A percentile compares a stretch with the other conserved stretches of the same genome.
These are phyloP conservation scores for Volvariella surrecta DNA, from an alignment of 1,284 basidiomycete species.

Conservation along the genomic window DNA sequence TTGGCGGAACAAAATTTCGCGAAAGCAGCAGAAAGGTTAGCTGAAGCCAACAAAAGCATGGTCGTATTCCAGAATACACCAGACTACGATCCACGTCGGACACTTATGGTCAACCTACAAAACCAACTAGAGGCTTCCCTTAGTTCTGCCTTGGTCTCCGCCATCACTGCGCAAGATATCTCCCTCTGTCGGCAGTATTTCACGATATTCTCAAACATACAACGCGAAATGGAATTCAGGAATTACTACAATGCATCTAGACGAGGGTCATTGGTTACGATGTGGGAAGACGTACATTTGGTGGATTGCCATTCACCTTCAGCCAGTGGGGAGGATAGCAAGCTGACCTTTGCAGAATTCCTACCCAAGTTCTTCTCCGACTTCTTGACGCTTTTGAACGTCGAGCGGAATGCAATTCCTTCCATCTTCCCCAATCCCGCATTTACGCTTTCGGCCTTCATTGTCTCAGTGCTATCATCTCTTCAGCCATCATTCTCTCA, in stretches of 20 bases:
- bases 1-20: slow-evolving; percentile 71
- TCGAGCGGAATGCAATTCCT: slow-evolving; percentile 68
- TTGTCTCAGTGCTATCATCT: slow-evolving; percentile 70
- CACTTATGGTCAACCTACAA: slow-evolving; percentile 82
- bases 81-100: slow-evolving; percentile 79
- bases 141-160: slow-evolving; percentile 77
- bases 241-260: slow-evolving; percentile 89
- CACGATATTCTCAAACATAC: slow-evolving; percentile 82
- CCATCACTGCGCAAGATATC: slow-evolving; percentile 71
- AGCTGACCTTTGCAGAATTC: slow-evolving; percentile 48
- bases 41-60: slow-evolving; percentile 82
- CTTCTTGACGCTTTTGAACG: slow-evolving; percentile 58
- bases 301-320: slow-evolving; percentile 35
- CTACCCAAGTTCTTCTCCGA: slow-evolving; percentile 65
- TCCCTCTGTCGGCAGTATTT: slow-evolving; percentile 71
- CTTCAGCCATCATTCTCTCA: slow-evolving; percentile 77
- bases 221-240: slow-evolving; percentile 84
- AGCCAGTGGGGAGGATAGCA: slow-evolving; percentile 14
- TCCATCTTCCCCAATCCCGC: slow-evolving; percentile 78
- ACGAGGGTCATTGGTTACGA: slow-evolving; percentile 48
- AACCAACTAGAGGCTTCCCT: slow-evolving; percentile 90
- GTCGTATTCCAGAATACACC: slow-evolving; percentile 84
- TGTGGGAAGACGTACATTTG: slow-evolving; percentile 58
- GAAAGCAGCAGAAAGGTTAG: slow-evolving; percentile 83
- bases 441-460: slow-evolving; percentile 67